Evolutionary conservation across 2,329 filamentous ascomycete species (phyloP), one percentile per base, ranked within the genome.

Genomic region (Trichoderma gracile): DNA sequence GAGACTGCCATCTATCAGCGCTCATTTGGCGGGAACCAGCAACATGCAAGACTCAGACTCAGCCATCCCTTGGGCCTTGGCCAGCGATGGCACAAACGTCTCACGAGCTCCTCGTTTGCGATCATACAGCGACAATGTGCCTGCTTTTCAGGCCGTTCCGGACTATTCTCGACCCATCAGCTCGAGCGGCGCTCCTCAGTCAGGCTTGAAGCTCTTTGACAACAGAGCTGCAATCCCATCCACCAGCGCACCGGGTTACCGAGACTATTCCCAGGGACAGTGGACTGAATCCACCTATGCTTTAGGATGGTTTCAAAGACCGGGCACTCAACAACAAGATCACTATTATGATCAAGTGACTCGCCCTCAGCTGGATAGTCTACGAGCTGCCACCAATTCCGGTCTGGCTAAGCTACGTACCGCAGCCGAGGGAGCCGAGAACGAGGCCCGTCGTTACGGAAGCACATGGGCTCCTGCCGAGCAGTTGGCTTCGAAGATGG

Each of bases 1-100:
- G n/a, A 69, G 67, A 5, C 63, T 73, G n/a, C 71, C 71, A 3
- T 70, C 71, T 1, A 71, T 73, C 60, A 64, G 66, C 25, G 49
- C 67, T 10, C 71, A 71, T n/a, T 66, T 72, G 27, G 54, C 68
- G 15, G 43, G 33, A 30, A 59, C 56, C 1, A 46, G 23, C 25
- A 40, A 49, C 12, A 58, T 66, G 47, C 43, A 61, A 12, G 17
- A 12, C 15, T 27, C 40, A 15, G 8, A 54, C 6, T 27, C 23
- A 21, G 38, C 27, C 9, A 38, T 21, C 17, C 25, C 59, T n/a
- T 42, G 49, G 12, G n/a, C 38, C 23, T 53, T 30, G 49, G 19
- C 38, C 10, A n/a, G 43, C 15, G 25, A 45, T 17, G 21, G 25
- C 40, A 19, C 40, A 23, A 53, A 14, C 15, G 8, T 62, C 19